phyloP scores from a whole-genome alignment of 2,329 filamentous ascomycete species.

The Sclerotinia sclerotiorum region DNA sequence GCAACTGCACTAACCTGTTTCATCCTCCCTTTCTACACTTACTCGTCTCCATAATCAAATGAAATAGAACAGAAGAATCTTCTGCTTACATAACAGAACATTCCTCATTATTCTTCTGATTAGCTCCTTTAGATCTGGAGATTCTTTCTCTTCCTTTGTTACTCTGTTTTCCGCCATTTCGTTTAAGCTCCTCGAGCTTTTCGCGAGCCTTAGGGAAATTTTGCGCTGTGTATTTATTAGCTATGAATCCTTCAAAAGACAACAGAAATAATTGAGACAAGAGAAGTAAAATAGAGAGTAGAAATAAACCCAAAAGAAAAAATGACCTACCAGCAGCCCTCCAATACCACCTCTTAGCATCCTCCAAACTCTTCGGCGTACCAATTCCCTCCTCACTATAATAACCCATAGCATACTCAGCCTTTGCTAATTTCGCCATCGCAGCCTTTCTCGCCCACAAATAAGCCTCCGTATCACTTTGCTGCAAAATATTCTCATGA shows the following conservation, averaged over 20 bases:
- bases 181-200: slow-evolving; percentile 87
- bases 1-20: too few species aligned
- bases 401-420: slow-evolving; percentile 97
- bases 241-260: neutral
- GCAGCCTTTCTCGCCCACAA: slow-evolving; percentile 96
- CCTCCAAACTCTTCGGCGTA: slow-evolving; percentile 79
- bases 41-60: neutral
- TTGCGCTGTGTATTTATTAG: slow-evolving; percentile 62
- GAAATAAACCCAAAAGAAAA: neutral
- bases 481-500: slow-evolving; percentile 79
- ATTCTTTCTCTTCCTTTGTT: slow-evolving; percentile 76
- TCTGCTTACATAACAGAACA: slow-evolving; percentile 72
- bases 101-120: slow-evolving; percentile 84
- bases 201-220: slow-evolving; percentile 93
- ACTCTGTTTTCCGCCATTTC: slow-evolving; percentile 65
- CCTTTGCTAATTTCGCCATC: slow-evolving; percentile 82
- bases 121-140: slow-evolving; percentile 71
- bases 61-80: neutral
- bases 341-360: slow-evolving; percentile 98
- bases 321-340: slow-evolving; percentile 81
- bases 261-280: too few species aligned
- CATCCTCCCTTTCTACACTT: neutral
- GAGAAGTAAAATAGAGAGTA: neutral
- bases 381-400: slow-evolving; percentile 96
- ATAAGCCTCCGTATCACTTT: slow-evolving; percentile 94